These are phyloP conservation scores for Metschnikowia gelsemii DNA, from an alignment of 805 yeast species.

Conservation along the genomic window DNA sequence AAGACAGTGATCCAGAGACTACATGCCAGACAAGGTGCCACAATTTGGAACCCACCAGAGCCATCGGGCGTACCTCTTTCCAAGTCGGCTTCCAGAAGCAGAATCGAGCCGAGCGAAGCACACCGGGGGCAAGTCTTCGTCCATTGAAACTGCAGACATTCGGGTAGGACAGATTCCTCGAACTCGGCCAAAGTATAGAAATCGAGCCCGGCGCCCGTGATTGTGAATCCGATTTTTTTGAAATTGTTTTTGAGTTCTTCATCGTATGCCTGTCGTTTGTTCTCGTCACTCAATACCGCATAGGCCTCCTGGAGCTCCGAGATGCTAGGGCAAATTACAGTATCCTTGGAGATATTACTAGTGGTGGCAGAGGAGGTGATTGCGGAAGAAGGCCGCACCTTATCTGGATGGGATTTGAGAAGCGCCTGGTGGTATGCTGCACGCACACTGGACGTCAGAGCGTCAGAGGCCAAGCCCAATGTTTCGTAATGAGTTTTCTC, in stretches of 20 bases:
- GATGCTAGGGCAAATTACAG: slow-evolving; percentile 1
- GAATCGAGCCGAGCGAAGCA: slow-evolving; percentile 50
- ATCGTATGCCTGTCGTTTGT: slow-evolving; percentile 52
- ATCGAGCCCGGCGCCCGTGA: slow-evolving; percentile 71
- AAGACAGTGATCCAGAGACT: slow-evolving; percentile 81
- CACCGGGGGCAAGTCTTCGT: slow-evolving; percentile 68
- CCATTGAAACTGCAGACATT: slow-evolving; percentile 32
- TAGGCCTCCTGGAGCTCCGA: slow-evolving; percentile 60
- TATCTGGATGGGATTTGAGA: slow-evolving; percentile 78
- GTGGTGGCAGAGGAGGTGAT: too few species aligned
- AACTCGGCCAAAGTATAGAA: slow-evolving; percentile 64
- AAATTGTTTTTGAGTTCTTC: slow-evolving; percentile 33
- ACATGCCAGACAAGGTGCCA: slow-evolving; percentile 80
- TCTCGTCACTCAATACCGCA: slow-evolving; percentile 45
- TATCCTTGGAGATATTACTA: too few species aligned
- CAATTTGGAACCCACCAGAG: slow-evolving; percentile 55
- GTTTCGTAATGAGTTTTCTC: slow-evolving; percentile 48
- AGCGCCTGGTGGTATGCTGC: slow-evolving; percentile 63
- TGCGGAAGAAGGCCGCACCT: slow-evolving; percentile 25
- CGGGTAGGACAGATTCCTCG: slow-evolving; percentile 33
- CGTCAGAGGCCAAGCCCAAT: slow-evolving; percentile 48
- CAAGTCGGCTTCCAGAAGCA: slow-evolving; percentile 60
- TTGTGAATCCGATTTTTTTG: slow-evolving; percentile 38
- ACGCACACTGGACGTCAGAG: slow-evolving; percentile 48
- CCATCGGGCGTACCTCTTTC: slow-evolving; percentile 52